Percentiles rank a stretch among this genome's conserved stretches.
phyloP scores from a whole-genome alignment of 352 stramenopile genomes.

The Blastocystis sp. region DNA sequence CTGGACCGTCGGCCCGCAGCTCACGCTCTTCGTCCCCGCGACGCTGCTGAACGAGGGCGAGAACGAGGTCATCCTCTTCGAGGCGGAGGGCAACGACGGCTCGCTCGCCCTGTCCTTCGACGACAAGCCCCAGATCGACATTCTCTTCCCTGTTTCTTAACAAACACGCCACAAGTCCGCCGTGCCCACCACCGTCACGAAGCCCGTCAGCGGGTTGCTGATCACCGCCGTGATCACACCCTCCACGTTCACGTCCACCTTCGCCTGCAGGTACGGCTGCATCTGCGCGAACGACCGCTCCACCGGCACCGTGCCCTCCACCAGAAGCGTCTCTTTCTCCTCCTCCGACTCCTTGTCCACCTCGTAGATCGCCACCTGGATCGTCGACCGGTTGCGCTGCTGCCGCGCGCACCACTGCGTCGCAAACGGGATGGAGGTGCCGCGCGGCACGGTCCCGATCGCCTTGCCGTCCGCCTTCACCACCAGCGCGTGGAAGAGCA shows the following conservation, averaged over 20 bases:
- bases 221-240: neutral
- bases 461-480: neutral
- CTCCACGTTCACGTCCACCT: neutral
- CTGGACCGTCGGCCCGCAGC: constrained; percentile 66
- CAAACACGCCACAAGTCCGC: constrained; percentile 20
- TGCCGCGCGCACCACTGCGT: neutral
- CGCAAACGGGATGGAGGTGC: constrained; percentile 3
- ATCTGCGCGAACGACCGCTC: neutral
- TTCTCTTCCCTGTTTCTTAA: constrained; percentile 21
- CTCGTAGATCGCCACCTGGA: neutral
- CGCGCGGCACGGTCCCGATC: neutral
- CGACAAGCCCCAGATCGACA: constrained; percentile 60
- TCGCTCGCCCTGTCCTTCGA: constrained; percentile 49
- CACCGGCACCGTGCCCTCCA: neutral
- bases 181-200: neutral
- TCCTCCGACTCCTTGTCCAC: neutral
- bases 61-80: constrained; percentile 62
- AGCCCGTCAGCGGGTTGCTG: neutral
- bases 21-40: constrained; percentile 65
- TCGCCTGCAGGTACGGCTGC: neutral
- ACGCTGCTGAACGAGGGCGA: constrained; percentile 67
- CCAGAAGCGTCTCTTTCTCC: neutral
- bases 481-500: neutral
- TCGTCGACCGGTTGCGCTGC: neutral
- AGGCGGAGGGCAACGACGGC: constrained; percentile 40